Evolutionary conservation across 176 grass and related monocot species (phyloP), one percentile per base, ranked within the genome.

Genomic region (Raddia distichophylla): DNA sequence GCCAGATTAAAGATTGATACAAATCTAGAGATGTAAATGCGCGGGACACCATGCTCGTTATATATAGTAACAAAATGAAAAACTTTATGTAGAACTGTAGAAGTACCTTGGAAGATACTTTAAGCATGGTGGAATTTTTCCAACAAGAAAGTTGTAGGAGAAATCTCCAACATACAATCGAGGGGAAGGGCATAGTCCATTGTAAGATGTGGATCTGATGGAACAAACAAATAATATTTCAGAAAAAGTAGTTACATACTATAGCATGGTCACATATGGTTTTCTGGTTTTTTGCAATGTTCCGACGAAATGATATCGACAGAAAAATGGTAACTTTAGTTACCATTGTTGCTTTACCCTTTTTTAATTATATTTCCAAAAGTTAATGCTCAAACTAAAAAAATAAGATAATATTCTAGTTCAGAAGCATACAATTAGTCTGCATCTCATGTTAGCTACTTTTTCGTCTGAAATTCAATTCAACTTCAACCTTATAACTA

Each of bases 81-180:
- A 51, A 78, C 37, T 45, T 79, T 6, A 40, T 45, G 17, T 78
- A 64, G 63, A 56, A 77, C 44, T 88, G 17, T 78, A 64, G 63
- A 56, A 77, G 49, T 88, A 99, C 96, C 96, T 95, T 88, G 93
- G 90, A 75, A 99, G 89, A 91, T 99, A 86, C 84, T 93, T 95
- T 76, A 99, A 91, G 64, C 96, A 99, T 46, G 89, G 60, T 66
- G 96, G 96, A 33, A 99, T 93, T 90, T 95, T 95, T 77, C 96
- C 96, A 46, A 72, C 80, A 56, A 99, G 92, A 71, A 99, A 99
- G 60, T 99, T 95, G 88, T 88, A 99, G 4, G 96, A 99, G 83
- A 99, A 99, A 90, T 99, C 96, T 58, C 76, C 93, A 75, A 90
- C 76, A 78, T 65, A 86, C 82, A 99, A 85, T 70, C 79, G 89